These are phyloP conservation scores for Starmerella vaccinii DNA, from an alignment of 805 yeast genomes.

Conservation along the genomic window DNA sequence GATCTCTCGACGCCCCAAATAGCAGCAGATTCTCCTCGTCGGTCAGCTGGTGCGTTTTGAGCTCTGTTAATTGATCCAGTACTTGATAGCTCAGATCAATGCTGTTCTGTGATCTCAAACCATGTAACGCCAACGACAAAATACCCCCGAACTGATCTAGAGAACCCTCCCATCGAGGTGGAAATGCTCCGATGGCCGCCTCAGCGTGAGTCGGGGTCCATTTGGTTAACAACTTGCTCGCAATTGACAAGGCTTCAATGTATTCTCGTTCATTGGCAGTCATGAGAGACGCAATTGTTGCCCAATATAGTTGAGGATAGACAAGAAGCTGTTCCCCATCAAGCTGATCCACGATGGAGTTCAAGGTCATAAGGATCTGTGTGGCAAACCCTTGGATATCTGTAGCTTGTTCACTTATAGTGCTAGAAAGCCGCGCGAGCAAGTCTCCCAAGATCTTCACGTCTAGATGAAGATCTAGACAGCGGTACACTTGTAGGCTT, in stretches of 20 bases:
- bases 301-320: conserved; percentile 93
- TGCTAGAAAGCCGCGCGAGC: conserved; percentile 85
- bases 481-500: conserved; percentile 85
- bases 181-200: conserved; percentile 75
- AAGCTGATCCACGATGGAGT: conserved; percentile 80
- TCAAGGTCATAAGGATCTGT: conserved; percentile 93
- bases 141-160: conserved; percentile 63
- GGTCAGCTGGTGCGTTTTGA: conserved; percentile 38
- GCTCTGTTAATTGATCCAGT: conserved; percentile 46
- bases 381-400: conserved; percentile 95
- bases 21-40: conserved; percentile 48
- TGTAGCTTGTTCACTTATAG: conserved; percentile 75
- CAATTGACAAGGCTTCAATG: conserved; percentile 71
- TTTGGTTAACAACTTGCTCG: conserved; percentile 73
- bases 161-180: conserved; percentile 85
- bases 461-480: conserved; percentile 69
- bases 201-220: conserved; percentile 79
- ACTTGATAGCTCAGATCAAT: conserved; percentile 68
- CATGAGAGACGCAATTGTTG: conserved; percentile 78
- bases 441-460: conserved; percentile 84
- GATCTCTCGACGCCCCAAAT: conserved; percentile 52
- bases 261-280: conserved; percentile 90
- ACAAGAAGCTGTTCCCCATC: conserved; percentile 68
- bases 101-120: conserved; percentile 70
- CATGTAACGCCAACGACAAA: conserved; percentile 67